Conservation (phyloP, 2,329 filamentous ascomycete genomes). For the Colletotrichum lindemuthianum region DNA sequence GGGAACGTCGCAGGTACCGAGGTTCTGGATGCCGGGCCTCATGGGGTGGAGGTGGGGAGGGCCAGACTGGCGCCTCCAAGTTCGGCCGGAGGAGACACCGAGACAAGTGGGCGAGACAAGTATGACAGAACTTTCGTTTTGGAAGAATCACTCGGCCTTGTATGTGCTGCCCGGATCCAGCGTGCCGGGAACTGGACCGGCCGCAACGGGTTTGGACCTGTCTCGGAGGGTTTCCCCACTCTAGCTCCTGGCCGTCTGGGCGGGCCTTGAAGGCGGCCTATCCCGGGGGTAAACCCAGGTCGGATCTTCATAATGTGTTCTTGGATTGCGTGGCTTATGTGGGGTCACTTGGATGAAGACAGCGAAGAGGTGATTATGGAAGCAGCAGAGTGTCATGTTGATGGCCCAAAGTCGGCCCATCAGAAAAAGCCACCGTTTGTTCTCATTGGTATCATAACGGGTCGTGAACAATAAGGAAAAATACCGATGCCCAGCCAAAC, state of each 20-base stretch:
- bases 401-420: background rate
- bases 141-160: too few relatives aligned
- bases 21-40: too few relatives aligned
- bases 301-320: too few relatives aligned
- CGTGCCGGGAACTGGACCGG: background rate
- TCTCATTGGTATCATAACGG: slow-evolving; percentile 32
- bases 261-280: too few relatives aligned
- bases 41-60: background rate
- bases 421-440: slow-evolving; percentile 8
- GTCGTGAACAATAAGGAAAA: slow-evolving; percentile 12
- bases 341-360: background rate
- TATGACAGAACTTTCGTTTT: too few relatives aligned
- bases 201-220: slow-evolving; percentile 17
- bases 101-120: background rate
- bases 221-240: slow-evolving; percentile 4
- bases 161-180: slow-evolving; percentile 9
- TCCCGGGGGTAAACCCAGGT: too few relatives aligned
- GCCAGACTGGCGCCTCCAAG: background rate
- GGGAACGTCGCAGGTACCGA: background rate
- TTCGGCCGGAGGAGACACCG: background rate
- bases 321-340: too few relatives aligned
- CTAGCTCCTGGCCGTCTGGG: too few relatives aligned
- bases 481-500: slow-evolving; percentile 5
- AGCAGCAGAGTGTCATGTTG: background rate
- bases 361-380: background rate